Conservation (phyloP, 1,284 basidiomycete species). For the Trichosporon sp. region DNA sequence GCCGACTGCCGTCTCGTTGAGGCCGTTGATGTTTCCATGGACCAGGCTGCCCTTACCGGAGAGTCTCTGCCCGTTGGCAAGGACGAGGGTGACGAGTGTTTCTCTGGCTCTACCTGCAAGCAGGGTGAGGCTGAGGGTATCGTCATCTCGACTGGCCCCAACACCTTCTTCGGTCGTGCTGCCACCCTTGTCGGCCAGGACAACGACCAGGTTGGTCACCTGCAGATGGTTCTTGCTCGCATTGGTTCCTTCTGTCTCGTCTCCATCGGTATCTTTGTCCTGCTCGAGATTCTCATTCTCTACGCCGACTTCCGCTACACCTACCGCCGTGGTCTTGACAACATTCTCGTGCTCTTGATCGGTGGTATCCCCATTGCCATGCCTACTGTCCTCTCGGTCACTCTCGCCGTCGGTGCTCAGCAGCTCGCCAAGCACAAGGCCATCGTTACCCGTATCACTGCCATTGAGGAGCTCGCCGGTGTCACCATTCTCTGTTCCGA, state of each 20-base stretch:
- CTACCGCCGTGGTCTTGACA: slow-evolving; percentile 91
- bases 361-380: slow-evolving; percentile 98
- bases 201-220: slow-evolving; percentile 91
- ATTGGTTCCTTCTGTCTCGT: slow-evolving; percentile 94
- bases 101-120: slow-evolving; percentile 96
- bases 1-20: slow-evolving; percentile 93
- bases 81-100: slow-evolving; percentile 89
- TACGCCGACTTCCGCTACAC: slow-evolving; percentile 80
- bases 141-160: slow-evolving; percentile 91
- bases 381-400: slow-evolving; percentile 94
- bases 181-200: slow-evolving; percentile 92
- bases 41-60: slow-evolving; percentile 93
- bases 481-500: slow-evolving; percentile 96
- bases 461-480: slow-evolving; percentile 93
- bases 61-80: slow-evolving; percentile 89
- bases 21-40: slow-evolving; percentile 90
- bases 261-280: slow-evolving; percentile 85
- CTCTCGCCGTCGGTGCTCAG: slow-evolving; percentile 94
- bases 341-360: slow-evolving; percentile 94
- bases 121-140: slow-evolving; percentile 96
- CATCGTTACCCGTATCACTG: slow-evolving; percentile 96
- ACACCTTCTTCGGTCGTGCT: slow-evolving; percentile 93
- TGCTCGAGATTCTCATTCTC: slow-evolving; percentile 81
- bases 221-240: slow-evolving; percentile 94
- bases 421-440: slow-evolving; percentile 98